Evolutionary conservation across 1,139 yeast species (phyloP).

Genomic region (Hansenula anomala): DNA sequence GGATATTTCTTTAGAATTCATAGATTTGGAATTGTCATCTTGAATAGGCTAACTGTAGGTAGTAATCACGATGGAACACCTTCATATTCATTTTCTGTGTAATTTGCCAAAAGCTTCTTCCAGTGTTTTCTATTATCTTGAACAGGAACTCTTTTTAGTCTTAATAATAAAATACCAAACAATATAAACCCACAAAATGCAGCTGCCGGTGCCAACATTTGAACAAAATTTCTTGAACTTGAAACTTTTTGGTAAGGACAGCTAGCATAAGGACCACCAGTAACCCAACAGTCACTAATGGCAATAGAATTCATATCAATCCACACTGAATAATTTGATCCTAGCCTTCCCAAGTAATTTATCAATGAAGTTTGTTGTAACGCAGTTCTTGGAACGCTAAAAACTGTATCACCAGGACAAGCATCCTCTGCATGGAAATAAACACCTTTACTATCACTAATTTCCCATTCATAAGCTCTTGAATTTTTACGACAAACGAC

Average conservation of each 20-base stretch:
- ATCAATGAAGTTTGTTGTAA: constrained; percentile 36
- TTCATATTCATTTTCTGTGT: constrained; percentile 47
- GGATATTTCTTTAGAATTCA: too few species aligned
- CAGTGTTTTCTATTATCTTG: constrained; percentile 53
- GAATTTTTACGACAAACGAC: constrained; percentile 51
- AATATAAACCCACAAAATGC: constrained; percentile 50
- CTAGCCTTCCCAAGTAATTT: constrained; percentile 15
- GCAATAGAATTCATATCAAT: constrained; percentile 79
- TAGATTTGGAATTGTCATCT: too few species aligned
- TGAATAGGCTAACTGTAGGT: too few species aligned
- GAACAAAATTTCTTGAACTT: constrained; percentile 51
- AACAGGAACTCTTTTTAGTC: constrained; percentile 40
- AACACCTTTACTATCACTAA: constrained; percentile 30
- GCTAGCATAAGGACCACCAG: constrained; percentile 72
- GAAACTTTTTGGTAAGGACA: constrained; percentile 73
- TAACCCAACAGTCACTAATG: constrained; percentile 74
- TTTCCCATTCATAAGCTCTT: constrained; percentile 43
- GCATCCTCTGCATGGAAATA: constrained; percentile 40
- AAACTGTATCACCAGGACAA: constrained; percentile 48
- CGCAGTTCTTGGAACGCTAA: constrained; percentile 56
- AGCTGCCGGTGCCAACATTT: constrained; percentile 63
- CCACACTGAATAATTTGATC: constrained; percentile 50
- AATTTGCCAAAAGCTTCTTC: constrained; percentile 42
- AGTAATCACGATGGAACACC: constrained; percentile 58
- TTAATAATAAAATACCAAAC: constrained; percentile 33